Base-by-base conservation (phyloP, 352 stramenopile genomes). In the Phytophthora megakarya region DNA sequence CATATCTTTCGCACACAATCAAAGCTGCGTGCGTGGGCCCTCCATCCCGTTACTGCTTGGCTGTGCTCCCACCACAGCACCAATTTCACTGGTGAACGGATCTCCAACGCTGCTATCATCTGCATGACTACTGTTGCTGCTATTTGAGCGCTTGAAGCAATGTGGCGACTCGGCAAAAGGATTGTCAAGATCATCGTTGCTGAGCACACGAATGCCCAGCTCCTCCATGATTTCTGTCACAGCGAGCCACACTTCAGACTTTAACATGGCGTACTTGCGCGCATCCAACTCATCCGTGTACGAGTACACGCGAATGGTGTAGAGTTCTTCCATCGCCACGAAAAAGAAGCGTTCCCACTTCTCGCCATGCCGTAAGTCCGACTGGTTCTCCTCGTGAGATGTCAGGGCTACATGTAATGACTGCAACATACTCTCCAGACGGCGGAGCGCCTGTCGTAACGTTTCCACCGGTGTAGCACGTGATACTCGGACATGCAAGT, bases 211-310 rank as follows among this genome's bases (percentile, higher is more conserved):
- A 7, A 96, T 76, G 11, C 61, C 73, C 15, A 96, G 54, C 25
- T 95, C 88, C 53, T 96, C 88, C 80, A 96, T 92, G 63, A 95
- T 93, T 66, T 96, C 88, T 71, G 92, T 94, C 21, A 93, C 65
- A 5, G 88, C 88, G 18, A 96, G 82, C 88, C 88, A 96, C 1
- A 96, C 88, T 67, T 96, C 88, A 23, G 86, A 93, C 50, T 91
- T 89, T 49, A 96, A 89, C 84, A 96, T 92, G 26, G 88, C 84
- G 65, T 93, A 93, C 58, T 96, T 96, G 42, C 87, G 84, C 26
- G 84, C 72, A 56, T 95, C 88, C 28, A 96, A 68, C 57, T 96
- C 88, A 49, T 96, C 86, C 7, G 85, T 92, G 67, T 94, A 96
- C 28, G 84, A 92, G 64, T 93, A 96, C n/a, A 96, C 70, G 8